Evolutionary conservation across 176 grass and related monocot species (phyloP), one percentile per base, ranked within the genome.

Genomic region (Alloteropsis semialata): DNA sequence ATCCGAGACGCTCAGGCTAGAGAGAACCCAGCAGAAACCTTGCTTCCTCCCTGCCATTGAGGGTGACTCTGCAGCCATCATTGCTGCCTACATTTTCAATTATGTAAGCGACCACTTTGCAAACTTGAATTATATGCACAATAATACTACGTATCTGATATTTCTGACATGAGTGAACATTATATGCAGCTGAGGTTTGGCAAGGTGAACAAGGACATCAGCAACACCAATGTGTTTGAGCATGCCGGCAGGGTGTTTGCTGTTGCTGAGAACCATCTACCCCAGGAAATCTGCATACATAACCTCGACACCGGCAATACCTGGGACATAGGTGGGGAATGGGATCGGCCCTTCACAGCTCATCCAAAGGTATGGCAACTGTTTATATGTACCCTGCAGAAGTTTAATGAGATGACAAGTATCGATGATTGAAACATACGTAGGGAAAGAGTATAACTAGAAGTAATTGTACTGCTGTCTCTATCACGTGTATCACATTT

Each of bases 181-280:
- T 65, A 11, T 22, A 72, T 62, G 53, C 77, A 91, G 85, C 65
- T 91, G 48, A 91, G 89, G 32, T 91, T 88, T 78, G 89, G 86
- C 4, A 91, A 78, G 66, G 58, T 85, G 49, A 88, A 88, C 15
- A 92, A 92, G 82, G 69, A 82, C 22, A 82, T 92, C 30, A 85
- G 66, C 82, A 92, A 92, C 82, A 92, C 90, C 50, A 88, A 82
- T 37, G 90, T 88, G 42, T 92, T 88, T 69, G 90, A 85, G 69
- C 90, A 88, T 68, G 82, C 86, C 1, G 82, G 66, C 36, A 79
- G 41, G 60, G 66, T 79, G 63, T 92, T 68, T 6, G 66, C 86
- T 2, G 43, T 82, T 3, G 57, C 82, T 12, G 90, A 92, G 50
- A 88, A 76, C 72, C 78, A 78, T 75, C 66, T 82, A 10, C 90